Conservation (phyloP, 495 filamentous ascomycete genomes). For the Hypoxylon subgilvum region DNA sequence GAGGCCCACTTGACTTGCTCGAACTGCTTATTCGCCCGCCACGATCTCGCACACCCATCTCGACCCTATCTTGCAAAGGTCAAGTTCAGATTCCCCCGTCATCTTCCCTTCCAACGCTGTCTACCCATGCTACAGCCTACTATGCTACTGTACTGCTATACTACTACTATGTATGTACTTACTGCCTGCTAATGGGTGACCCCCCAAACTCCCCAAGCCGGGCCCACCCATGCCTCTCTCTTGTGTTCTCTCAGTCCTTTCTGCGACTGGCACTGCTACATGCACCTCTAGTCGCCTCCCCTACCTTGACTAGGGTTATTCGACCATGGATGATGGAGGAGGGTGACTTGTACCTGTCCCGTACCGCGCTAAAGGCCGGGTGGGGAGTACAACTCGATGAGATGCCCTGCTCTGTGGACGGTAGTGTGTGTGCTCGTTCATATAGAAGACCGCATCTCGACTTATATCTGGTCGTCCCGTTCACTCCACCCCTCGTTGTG, state of each 20-base stretch:
- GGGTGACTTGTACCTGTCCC: constrained; percentile 28
- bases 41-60: constrained; percentile 35
- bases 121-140: constrained; percentile 9
- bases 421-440: constrained; percentile 30
- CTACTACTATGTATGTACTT: no score
- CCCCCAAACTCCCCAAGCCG: constrained; percentile 33
- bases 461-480: constrained; percentile 39
- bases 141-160: no score
- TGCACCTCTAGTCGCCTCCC: constrained; percentile 37
- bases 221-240: constrained; percentile 29
- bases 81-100: constrained; percentile 25
- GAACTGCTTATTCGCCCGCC: constrained; percentile 19
- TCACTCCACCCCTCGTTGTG: constrained; percentile 37
- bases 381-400: constrained; percentile 32
- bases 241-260: constrained; percentile 32
- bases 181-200: no score
- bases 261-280: constrained; percentile 31
- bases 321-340: constrained; percentile 29
- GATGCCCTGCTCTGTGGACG: constrained; percentile 27
- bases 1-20: constrained; percentile 24
- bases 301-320: constrained; percentile 28
- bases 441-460: constrained; percentile 38
- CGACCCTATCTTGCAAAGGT: constrained; percentile 7
- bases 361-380: constrained; percentile 26
- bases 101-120: constrained; percentile 11